Percentiles rank a stretch among this genome's conserved stretches.
Conservation (phyloP, 345 rosid species). For the Lumnitzera littorea region DNA sequence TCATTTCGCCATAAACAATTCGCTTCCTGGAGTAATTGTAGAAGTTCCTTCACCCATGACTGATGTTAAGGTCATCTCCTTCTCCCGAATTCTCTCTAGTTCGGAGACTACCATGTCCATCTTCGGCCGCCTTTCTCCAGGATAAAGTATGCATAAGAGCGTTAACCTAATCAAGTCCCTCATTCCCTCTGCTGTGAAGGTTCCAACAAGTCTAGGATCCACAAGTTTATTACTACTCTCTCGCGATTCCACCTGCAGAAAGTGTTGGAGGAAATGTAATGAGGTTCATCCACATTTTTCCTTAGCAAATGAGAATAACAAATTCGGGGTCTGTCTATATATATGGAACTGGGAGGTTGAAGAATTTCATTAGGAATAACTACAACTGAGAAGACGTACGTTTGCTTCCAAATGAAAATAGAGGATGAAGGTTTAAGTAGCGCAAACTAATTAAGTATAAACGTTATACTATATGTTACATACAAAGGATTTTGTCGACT, state of each 20-base stretch:
- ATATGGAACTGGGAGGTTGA: no score
- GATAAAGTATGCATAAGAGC: constrained; percentile 37
- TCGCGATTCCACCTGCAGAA: constrained; percentile 28
- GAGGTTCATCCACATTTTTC: no score
- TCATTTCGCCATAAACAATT: constrained; percentile 31
- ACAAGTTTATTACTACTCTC: constrained; percentile 33
- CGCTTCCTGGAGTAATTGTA: constrained; percentile 52
- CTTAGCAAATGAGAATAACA: no score
- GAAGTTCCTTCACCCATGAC: constrained; percentile 51
- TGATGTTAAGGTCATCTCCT: constrained; percentile 46
- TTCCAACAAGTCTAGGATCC: constrained; percentile 42
- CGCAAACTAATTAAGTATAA: no score
- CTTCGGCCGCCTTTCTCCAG: constrained; percentile 27
- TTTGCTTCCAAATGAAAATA: no score
- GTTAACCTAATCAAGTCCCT: constrained; percentile 34
- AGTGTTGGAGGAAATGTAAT: neutral
- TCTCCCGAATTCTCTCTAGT: constrained; percentile 44
- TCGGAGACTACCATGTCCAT: constrained; percentile 42
- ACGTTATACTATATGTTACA: no score
- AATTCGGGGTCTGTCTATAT: no score
- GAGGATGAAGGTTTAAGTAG: no score
- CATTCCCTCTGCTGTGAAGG: constrained; percentile 44
- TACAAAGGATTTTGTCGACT: no score
- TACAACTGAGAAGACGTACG: no score
- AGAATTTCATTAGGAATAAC: no score